Evolutionary conservation across 257 asterid species (phyloP).

Genomic region (Scutellaria galericulata): DNA sequence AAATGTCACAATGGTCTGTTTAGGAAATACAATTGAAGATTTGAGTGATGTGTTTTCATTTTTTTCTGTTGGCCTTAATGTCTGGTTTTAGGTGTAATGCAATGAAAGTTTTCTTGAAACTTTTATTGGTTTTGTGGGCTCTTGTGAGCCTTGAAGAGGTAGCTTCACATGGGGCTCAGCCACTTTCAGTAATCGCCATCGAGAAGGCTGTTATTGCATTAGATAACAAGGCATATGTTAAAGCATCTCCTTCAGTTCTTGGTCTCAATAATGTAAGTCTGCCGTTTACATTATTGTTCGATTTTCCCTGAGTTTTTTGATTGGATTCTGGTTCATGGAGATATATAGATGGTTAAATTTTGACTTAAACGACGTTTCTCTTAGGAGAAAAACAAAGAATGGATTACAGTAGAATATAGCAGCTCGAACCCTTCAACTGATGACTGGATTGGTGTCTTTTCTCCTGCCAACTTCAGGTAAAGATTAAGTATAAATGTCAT

Average conservation of each 20-base stretch:
- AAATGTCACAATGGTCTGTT: neutral
- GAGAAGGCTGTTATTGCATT: constrained; percentile 65
- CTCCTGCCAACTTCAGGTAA: constrained; percentile 94
- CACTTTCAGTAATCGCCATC: constrained; percentile 64
- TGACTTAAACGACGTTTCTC: neutral
- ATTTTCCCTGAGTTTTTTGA: neutral
- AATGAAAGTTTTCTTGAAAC: constrained; percentile 46
- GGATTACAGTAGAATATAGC: constrained; percentile 66
- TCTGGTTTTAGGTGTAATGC: constrained; percentile 37
- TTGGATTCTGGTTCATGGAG: constrained; percentile 3
- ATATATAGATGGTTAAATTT: neutral
- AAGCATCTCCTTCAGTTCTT: constrained; percentile 78
- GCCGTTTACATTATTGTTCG: neutral
- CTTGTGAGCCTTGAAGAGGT: constrained; percentile 50
- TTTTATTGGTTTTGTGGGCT: constrained; percentile 58
- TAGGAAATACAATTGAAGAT: constrained; percentile 1
- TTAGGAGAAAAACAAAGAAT: constrained; percentile 64
- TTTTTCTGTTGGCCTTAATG: neutral
- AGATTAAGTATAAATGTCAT: neutral
- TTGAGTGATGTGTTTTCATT: constrained; percentile 9
- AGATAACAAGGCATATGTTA: constrained; percentile 59
- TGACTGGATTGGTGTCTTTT: constrained; percentile 98
- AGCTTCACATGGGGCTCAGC: constrained; percentile 73
- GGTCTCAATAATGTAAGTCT: constrained; percentile 63
- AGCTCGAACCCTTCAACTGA: constrained; percentile 60